A percentile compares a stretch with the other conserved stretches of the same genome.
Conservation (phyloP, 2,329 filamentous ascomycete genomes). For the Diaporthe sp. region DNA sequence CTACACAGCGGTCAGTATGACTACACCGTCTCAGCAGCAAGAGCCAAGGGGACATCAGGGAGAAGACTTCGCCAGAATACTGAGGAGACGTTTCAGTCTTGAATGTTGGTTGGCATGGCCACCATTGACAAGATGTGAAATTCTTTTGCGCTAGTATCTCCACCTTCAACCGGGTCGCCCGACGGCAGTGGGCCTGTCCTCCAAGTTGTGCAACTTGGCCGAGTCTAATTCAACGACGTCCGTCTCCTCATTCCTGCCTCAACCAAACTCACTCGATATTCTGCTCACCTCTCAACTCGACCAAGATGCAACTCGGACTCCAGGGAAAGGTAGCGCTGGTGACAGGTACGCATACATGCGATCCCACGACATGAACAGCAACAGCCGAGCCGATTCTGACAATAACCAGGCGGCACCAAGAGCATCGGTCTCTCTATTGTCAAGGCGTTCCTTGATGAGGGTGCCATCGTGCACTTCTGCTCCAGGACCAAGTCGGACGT, state of each 20-base stretch:
- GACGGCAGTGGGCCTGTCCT: constrained; percentile 12
- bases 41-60: no score
- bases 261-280: no score
- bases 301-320: constrained; percentile 51
- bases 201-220: background rate
- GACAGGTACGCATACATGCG: constrained; percentile 45
- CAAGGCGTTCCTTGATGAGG: constrained; percentile 42
- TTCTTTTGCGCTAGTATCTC: constrained; percentile 21
- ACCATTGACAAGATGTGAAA: background rate
- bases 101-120: background rate
- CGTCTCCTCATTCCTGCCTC: background rate
- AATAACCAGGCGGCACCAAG: constrained; percentile 39
- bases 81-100: background rate
- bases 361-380: background rate
- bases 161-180: constrained; percentile 13
- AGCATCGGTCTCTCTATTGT: constrained; percentile 43
- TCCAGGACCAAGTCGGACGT: constrained; percentile 42
- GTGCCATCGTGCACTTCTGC: constrained; percentile 44
- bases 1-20: background rate
- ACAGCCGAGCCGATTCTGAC: constrained; percentile 1
- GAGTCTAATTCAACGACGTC: constrained; percentile 27
- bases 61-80: background rate
- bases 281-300: background rate
- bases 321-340: constrained; percentile 51
- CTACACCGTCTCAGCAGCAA: no score